Base-by-base conservation (phyloP, 2,329 filamentous ascomycete species). In the Colletotrichum agaves region DNA sequence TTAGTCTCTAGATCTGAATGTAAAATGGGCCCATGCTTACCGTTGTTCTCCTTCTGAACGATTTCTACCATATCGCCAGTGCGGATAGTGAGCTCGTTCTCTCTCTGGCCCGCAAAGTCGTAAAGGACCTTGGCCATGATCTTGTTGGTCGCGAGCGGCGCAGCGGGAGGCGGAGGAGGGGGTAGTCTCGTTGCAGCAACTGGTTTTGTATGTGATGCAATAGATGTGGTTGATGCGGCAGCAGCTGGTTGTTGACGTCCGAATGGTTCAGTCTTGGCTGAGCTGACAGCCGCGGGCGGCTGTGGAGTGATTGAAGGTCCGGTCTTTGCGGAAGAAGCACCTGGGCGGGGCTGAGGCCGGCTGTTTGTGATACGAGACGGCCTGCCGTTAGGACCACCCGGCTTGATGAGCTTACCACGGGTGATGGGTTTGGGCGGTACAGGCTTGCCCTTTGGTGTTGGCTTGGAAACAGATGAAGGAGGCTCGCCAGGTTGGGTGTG, bases 21-120 rank as follows among this genome's bases (percentile, higher is more conserved):
- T 15, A 5, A 0, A 0, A 35, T 31, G 2, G 21, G 10, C 7
- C 21, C 8, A 21, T 12, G 69, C 90, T 79, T 88, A 97, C 95
- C 96, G 77, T 98, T 98, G 78, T 87, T 90, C 80, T 98, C 95
- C 80, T 98, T 98, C 75, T 96, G 91, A n/a, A 97, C 87, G 75
- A 99, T 90, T 77, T 97, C 89, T 60, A 99, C 87, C 55, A 97
- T 80, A 70, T 98, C 92, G 57, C 92, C 94, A 56, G 92, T 90
- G 65, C 79, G 87, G 71, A 99, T 88, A 15, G 91, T 90, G 58
- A 99, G 84, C 79, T 98, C 94, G 72, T 97, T 97, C 65, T 91
- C 88, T 70, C 88, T 93, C 72, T 95, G 91, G 15, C 94, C 94
- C 61, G 85, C 87, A 78, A 98, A 99, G 74, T 98, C 94, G 78